Base-by-base conservation (phyloP, 164 flowering plant genomes). In the Magnolia kwangsiensis region DNA sequence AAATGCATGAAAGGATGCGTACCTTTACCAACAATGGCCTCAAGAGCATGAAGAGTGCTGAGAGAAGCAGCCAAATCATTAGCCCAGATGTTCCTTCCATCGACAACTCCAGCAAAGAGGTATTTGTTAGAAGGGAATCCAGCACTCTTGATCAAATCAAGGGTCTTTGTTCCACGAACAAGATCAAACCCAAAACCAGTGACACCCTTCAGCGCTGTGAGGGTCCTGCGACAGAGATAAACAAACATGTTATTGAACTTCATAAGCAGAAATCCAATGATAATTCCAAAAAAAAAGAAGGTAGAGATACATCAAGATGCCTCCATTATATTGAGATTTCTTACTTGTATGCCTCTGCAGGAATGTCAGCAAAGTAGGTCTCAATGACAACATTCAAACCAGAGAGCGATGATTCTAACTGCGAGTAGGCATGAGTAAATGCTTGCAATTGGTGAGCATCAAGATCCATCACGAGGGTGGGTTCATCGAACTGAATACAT, bases 1-100 rank as follows among this genome's bases (percentile, higher is more conserved):
- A 55, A 14, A 71, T 50, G 27, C 5, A 51, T 50, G 73, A 31
- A 31, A 16, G 49, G 31, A 71, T 66, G 51, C 51, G 68, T 80
- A 93, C 98, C 98, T 84, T 92, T 93, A 55, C 98, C 97, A 59
- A 90, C 97, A 81, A 90, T 75, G 80, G 85, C 85, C 83, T 90
- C 94, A 79, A 95, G 96, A 69, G 81, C 68, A 19, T 87, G 69
- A 49, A 95, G 84, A 67, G 86, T 85, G 21, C 50, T 73, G 69
- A 95, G 86, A 75, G 98, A 95, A 77, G 88, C 79, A 73, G 90
- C 84, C 74, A 95, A 93, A 82, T 95, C 92, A 77, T 95, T 93
- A 55, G 98, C 98, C 98, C 98, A 95, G 72, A 95, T 91, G 83
- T 95, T 95, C 83, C 98, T 91, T 79, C 98, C 98, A 84, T 95